These are phyloP conservation scores for Saccharomyces hybrid DNA, from an alignment of 1,139 yeast species.

Conservation along the genomic window DNA sequence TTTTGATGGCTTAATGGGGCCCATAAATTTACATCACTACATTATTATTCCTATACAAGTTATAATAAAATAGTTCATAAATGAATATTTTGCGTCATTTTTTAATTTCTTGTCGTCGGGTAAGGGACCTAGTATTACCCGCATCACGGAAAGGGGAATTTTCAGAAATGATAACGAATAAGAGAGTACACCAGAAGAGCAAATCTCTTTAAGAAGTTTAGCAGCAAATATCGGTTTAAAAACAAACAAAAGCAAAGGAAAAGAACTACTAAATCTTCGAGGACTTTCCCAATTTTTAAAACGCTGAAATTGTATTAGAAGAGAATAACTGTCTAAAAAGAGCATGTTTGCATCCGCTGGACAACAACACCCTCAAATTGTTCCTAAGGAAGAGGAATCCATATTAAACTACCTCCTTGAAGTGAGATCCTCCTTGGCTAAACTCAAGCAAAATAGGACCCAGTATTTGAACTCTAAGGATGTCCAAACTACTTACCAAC, in stretches of 20 bases:
- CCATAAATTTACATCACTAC: not conserved
- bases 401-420: conserved; percentile 42
- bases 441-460: conserved; percentile 56
- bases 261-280: not conserved
- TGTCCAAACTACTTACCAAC: conserved; percentile 47
- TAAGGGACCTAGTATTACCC: not conserved
- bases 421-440: conserved; percentile 44
- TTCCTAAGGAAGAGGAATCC: conserved; percentile 47
- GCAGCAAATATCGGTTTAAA: not conserved
- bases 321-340: not conserved
- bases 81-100: not conserved
- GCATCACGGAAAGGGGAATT: not conserved
- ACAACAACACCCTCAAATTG: conserved; percentile 23
- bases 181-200: not conserved
- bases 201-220: not conserved
- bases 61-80: not conserved
- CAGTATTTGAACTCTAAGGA: conserved; percentile 59
- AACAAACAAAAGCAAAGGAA: not conserved
- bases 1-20: not conserved
- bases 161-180: not conserved
- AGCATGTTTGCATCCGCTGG: not conserved
- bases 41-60: too few relatives aligned
- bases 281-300: not conserved
- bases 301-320: not conserved
- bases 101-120: not conserved